Evolutionary conservation across 2,329 filamentous ascomycete genomes (phyloP).

Genomic region (Botrytis sinoallii): DNA sequence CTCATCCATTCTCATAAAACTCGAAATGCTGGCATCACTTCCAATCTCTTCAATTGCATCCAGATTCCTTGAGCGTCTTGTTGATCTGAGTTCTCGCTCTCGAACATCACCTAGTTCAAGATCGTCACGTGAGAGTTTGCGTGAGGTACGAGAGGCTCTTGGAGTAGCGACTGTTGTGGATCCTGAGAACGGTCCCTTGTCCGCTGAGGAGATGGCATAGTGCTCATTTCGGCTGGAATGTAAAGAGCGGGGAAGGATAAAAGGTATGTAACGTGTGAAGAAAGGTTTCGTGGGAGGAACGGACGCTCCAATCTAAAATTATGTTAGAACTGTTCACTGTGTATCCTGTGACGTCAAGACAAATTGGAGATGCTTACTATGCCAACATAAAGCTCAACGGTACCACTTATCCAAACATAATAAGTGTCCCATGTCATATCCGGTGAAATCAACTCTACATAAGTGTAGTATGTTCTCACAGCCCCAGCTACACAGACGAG

Average conservation of each 20-base stretch:
- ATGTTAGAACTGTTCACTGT: background rate
- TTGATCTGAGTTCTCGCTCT: background rate
- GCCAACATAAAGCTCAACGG: conserved; percentile 43
- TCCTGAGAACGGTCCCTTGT: background rate
- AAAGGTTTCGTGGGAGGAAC: conserved; percentile 45
- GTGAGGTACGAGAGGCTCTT: background rate
- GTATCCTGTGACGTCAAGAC: background rate
- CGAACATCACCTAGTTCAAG: background rate
- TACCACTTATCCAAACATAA: conserved; percentile 37
- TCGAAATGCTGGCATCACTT: background rate
- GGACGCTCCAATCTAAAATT: conserved; percentile 42
- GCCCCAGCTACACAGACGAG: conserved; percentile 43
- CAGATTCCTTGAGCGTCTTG: background rate
- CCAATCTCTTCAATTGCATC: conserved; percentile 3
- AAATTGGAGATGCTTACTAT: conserved; percentile 38
- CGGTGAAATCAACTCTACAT: conserved; percentile 27
- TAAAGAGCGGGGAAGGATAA: background rate
- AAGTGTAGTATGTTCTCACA: conserved; percentile 40
- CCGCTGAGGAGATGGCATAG: background rate
- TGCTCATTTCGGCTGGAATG: background rate
- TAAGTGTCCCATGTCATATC: conserved; percentile 40
- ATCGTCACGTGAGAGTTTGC: background rate
- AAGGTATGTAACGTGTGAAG: conserved; percentile 41
- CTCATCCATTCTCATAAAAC: background rate
- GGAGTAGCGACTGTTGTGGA: background rate